phyloP scores from a whole-genome alignment of 169 alveolate species.

The Sarcocystis neurona region DNA sequence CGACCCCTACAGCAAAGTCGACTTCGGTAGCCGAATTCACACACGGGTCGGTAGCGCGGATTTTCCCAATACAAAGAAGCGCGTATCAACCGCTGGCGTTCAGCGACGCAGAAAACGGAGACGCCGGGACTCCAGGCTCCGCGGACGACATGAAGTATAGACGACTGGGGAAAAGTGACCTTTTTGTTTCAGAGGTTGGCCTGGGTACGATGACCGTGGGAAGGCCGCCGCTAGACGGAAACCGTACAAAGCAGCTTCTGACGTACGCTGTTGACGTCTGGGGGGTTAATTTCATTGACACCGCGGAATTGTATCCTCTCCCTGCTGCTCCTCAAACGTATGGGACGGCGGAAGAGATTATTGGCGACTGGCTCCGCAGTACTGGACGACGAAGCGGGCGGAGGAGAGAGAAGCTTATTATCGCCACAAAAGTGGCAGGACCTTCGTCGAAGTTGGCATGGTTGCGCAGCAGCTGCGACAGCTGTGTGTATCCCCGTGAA shows the following conservation, averaged over 20 bases:
- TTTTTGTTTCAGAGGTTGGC: conserved; percentile 80
- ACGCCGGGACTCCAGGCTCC: no score
- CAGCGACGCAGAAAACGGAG: background rate
- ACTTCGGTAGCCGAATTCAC: no score
- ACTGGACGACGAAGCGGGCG: conserved; percentile 14
- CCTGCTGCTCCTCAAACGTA: conserved; percentile 74
- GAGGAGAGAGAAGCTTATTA: conserved; percentile 69
- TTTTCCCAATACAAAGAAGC: background rate
- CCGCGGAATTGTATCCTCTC: conserved; percentile 86
- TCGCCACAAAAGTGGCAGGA: conserved; percentile 81
- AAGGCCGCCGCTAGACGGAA: conserved; percentile 70
- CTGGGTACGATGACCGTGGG: conserved; percentile 90
- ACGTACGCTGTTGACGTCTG: conserved; percentile 79
- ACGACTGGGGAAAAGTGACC: conserved; percentile 70
- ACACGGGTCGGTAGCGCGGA: no score
- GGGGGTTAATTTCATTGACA: conserved; percentile 81
- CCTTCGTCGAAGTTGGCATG: conserved; percentile 70
- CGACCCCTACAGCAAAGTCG: no score
- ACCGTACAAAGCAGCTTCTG: conserved; percentile 73
- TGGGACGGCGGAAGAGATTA: conserved; percentile 74
- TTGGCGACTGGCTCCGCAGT: conserved; percentile 47
- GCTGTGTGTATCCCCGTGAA: background rate
- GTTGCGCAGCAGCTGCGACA: conserved; percentile 48
- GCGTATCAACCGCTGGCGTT: conserved; percentile 15
- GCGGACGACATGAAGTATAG: conserved; percentile 44